Percentiles rank a stretch among this genome's conserved stretches.
Evolutionary conservation across 768 basidiomycete genomes (phyloP).

Genomic region (Exidia glandulosa): DNA sequence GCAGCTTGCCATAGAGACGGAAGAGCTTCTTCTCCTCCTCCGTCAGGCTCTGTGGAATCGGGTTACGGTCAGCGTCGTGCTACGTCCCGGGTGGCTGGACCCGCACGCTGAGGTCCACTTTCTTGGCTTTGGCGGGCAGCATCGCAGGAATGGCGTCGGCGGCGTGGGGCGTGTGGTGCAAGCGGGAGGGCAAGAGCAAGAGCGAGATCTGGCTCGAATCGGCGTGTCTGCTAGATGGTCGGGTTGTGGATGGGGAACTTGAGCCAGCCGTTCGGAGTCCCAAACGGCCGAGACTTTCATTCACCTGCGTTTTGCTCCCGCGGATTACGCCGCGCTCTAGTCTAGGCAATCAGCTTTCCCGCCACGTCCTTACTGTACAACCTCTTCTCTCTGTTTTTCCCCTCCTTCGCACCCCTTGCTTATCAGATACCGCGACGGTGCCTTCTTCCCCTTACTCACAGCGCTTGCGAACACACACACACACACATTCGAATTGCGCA

Average conservation of each 20-base stretch:
- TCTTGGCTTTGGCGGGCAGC: slow-evolving; percentile 75
- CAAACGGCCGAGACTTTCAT: background rate
- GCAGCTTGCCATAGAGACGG: slow-evolving; percentile 88
- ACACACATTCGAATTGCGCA: too few species aligned
- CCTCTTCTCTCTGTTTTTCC: background rate
- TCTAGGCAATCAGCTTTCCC: background rate
- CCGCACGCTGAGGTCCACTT: slow-evolving; percentile 88
- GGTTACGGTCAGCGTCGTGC: slow-evolving; percentile 12
- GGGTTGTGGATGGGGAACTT: background rate
- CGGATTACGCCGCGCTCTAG: background rate
- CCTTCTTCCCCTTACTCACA: too few species aligned
- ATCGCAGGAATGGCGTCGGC: slow-evolving; percentile 26
- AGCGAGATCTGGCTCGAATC: slow-evolving; percentile 9
- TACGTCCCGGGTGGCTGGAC: background rate
- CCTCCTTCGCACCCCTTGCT: background rate
- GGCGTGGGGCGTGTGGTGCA: slow-evolving; percentile 12
- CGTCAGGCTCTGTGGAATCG: slow-evolving; percentile 49
- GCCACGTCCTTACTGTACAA: background rate
- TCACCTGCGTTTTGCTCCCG: background rate
- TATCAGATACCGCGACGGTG: too few species aligned
- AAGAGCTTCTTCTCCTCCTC: slow-evolving; percentile 92
- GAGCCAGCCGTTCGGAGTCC: background rate
- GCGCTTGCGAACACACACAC: too few species aligned
- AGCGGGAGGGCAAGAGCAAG: slow-evolving; percentile 8
- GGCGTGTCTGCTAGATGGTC: background rate